phyloP scores from a whole-genome alignment of 139 green algal genomes.

The Chlorella sp. region DNA sequence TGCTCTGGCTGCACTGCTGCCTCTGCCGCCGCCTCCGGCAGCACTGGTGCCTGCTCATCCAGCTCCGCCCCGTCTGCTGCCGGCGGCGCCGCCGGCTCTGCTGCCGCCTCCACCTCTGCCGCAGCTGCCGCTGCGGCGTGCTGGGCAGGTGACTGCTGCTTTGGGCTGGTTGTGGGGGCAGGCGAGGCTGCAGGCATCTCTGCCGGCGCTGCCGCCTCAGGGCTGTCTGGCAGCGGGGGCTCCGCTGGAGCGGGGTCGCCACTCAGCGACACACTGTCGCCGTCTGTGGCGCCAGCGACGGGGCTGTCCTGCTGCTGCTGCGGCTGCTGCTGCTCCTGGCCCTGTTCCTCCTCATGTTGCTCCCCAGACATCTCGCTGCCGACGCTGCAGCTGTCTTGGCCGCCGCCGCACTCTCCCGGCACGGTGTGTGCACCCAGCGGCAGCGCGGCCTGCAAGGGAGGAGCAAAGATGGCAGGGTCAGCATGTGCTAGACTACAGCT shows the following conservation, averaged over 20 bases:
- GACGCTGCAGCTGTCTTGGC: constrained; percentile 10
- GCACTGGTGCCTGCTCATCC: background rate
- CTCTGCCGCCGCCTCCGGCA: background rate
- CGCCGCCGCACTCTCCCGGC: background rate
- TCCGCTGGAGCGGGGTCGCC: background rate
- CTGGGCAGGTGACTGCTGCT: background rate
- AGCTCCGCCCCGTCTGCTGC: background rate
- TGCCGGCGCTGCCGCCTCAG: background rate
- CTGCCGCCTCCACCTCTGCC: background rate
- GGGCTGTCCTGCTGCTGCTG: background rate
- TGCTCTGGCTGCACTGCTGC: background rate
- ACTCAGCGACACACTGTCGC: background rate
- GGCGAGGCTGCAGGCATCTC: background rate
- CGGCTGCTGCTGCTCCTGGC: background rate
- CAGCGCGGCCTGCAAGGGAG: background rate
- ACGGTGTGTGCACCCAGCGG: background rate
- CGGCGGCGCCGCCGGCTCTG: background rate
- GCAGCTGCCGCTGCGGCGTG: background rate
- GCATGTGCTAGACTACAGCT: background rate
- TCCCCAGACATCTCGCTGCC: background rate
- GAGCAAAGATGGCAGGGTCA: background rate
- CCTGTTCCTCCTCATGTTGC: background rate
- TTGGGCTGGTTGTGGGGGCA: too few relatives aligned
- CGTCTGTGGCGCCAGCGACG: background rate
- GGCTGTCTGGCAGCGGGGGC: background rate